Evolutionary conservation across 2,329 filamentous ascomycete species (phyloP).

Genomic region (Parascedosporium putredinis): DNA sequence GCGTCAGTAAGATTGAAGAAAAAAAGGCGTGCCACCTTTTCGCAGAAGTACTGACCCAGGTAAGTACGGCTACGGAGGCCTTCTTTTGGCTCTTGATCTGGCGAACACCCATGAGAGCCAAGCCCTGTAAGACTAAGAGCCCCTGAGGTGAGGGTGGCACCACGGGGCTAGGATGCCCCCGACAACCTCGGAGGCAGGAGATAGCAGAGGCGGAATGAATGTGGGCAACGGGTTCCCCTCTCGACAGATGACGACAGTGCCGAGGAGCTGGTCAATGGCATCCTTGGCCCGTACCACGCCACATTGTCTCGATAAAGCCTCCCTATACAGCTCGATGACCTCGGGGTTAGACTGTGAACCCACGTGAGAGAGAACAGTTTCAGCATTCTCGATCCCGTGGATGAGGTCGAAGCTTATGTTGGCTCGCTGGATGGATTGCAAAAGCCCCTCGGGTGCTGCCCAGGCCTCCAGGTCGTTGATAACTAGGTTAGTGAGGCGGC

Average conservation of each 20-base stretch:
- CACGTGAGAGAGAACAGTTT: slow-evolving; percentile 64
- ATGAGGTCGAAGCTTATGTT: slow-evolving; percentile 76
- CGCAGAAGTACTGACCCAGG: slow-evolving; percentile 54
- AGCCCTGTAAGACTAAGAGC: slow-evolving; percentile 60
- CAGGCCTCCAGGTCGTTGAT: slow-evolving; percentile 64
- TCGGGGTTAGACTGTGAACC: slow-evolving; percentile 65
- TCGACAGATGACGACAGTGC: slow-evolving; percentile 71
- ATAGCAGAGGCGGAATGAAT: slow-evolving; percentile 58
- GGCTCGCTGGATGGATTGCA: slow-evolving; percentile 60
- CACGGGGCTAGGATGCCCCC: slow-evolving; percentile 68
- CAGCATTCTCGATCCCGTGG: slow-evolving; percentile 66
- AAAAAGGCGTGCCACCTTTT: no score
- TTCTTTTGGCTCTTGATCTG: slow-evolving; percentile 68
- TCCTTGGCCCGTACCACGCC: slow-evolving; percentile 77
- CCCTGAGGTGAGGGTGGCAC: slow-evolving; percentile 59
- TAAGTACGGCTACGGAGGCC: slow-evolving; percentile 61
- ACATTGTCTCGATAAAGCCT: slow-evolving; percentile 63
- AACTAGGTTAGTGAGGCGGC: slow-evolving; percentile 54
- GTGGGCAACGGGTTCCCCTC: slow-evolving; percentile 57
- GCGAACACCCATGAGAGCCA: slow-evolving; percentile 70
- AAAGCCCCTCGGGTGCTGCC: slow-evolving; percentile 66
- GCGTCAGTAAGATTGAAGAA: not conserved
- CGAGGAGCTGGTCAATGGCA: slow-evolving; percentile 56
- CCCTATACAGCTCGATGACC: slow-evolving; percentile 67
- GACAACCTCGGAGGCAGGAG: slow-evolving; percentile 43